phyloP scores from a whole-genome alignment of 208 protist genomes.

The Polymyxa betae region DNA sequence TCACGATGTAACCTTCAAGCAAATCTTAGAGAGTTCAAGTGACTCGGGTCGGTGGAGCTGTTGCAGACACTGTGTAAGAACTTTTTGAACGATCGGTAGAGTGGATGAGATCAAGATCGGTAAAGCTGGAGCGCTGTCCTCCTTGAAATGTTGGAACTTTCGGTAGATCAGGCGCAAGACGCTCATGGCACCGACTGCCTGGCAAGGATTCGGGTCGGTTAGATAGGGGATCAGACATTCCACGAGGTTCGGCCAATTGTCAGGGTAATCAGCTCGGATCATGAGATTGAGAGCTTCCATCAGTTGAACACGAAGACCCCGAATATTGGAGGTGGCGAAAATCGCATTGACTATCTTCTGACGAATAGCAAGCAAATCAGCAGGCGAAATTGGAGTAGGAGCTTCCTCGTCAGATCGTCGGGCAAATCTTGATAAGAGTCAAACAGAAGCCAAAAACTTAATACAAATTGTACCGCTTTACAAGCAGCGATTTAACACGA shows the following conservation, averaged over 20 bases:
- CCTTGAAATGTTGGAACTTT: not conserved
- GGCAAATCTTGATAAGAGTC: not conserved
- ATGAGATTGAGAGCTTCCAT: constrained; percentile 8
- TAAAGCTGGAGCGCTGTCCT: not conserved
- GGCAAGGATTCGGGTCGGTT: not conserved
- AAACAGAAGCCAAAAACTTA: not conserved
- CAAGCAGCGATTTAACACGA: constrained; percentile 15
- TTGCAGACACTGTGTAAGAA: not conserved
- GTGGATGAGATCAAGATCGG: not conserved
- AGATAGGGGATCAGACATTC: not conserved
- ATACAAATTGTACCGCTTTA: not conserved
- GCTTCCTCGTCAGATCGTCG: not conserved
- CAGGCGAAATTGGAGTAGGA: not conserved
- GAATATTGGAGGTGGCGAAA: not conserved
- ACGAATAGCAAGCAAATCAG: not conserved
- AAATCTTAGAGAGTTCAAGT: not conserved
- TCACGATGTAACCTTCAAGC: not conserved
- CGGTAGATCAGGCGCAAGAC: constrained; percentile 25
- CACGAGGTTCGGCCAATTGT: constrained; percentile 29
- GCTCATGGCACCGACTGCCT: not conserved
- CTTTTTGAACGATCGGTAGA: not conserved
- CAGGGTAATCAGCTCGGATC: constrained; percentile 32
- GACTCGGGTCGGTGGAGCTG: not conserved
- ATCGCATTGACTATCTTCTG: not conserved
- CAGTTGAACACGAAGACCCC: not conserved